A percentile compares a stretch with the other conserved stretches of the same genome.
phyloP scores from a whole-genome alignment of 352 stramenopile species.

The Phytophthora hybrid region DNA sequence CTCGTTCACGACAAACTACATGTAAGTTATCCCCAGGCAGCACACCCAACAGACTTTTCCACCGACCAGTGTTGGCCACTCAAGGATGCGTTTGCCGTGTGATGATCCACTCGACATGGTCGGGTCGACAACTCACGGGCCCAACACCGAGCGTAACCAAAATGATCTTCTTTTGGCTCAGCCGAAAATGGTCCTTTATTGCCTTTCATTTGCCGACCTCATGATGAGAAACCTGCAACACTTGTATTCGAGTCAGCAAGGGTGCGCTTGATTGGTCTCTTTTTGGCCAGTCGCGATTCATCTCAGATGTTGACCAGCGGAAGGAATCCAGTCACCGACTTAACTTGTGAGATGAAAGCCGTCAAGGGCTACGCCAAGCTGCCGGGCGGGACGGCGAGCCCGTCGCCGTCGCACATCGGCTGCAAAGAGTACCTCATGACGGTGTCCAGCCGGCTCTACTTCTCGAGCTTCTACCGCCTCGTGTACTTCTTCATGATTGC shows the following conservation, averaged over 20 bases:
- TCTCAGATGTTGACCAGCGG: conserved; percentile 13
- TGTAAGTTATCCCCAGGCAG: background rate
- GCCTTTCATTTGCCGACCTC: too few species aligned
- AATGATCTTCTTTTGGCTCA: too few species aligned
- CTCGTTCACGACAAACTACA: background rate
- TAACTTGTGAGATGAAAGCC: conserved; percentile 10
- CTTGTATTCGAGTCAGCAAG: conserved; percentile 14
- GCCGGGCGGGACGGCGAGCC: conserved; percentile 27
- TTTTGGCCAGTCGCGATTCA: conserved; percentile 29
- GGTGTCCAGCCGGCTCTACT: conserved; percentile 84
- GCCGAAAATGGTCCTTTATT: too few species aligned
- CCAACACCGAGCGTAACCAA: too few species aligned
- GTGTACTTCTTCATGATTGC: conserved; percentile 87
- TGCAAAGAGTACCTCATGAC: conserved; percentile 80
- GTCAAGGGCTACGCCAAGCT: conserved; percentile 49
- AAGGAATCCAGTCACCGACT: conserved; percentile 19
- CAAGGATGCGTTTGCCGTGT: too few species aligned
- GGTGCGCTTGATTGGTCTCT: background rate
- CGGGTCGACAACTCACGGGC: too few species aligned
- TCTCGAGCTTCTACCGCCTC: conserved; percentile 77
- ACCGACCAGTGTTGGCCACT: background rate
- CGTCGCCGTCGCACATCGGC: conserved; percentile 44
- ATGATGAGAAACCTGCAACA: too few species aligned
- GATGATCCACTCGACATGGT: too few species aligned
- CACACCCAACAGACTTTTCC: conserved; percentile 4